Base-by-base conservation (phyloP, 352 stramenopile species). In the Phytophthora agathidicida region DNA sequence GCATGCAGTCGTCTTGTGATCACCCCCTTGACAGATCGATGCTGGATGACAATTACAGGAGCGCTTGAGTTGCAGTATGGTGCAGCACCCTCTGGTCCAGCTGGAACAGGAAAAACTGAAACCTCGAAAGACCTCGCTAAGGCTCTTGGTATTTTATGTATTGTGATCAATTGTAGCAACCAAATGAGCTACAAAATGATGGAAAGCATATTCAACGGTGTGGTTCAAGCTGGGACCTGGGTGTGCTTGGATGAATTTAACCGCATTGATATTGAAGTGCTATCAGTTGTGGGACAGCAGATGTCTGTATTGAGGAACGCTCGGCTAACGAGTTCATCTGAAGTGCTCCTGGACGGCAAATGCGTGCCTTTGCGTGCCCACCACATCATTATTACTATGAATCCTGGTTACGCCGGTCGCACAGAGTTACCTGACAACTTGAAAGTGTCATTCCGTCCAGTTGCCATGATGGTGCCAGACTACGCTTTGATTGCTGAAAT, bases 81-180 rank as follows among this genome's bases (percentile, higher is more conserved):
- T 7, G 93, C 86, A 5, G 85, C 91, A 1, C 92, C 91, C 6
- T 94, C 91, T 4, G 92, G 91, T 16, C 89, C 92, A 9, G 89
- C 91, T 8, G 92, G 91, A 16, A 98, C 91, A 3, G 84, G 92
- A 3, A 98, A 98, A 61, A 98, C 94, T 0, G 94, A 98, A 68
- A 98, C 93, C 1, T 97, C 89, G 0, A 98, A 98, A 63, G 94
- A 98, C 66, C 67, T 98, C 13, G 93, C 90, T 8, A 91, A 95
- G 57, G 89, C 83, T 1, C 72, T 98, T 1, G 93, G 89, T 1
- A 94, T 97, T 23, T 79, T 96, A 0, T 98, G 91, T 52, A 97
- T 98, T 53, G 94, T 98, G 14, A 98, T 98, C 62, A 98, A 98
- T 61, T 98, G 95, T 74, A 97, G 86, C 24, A 94, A 98, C 54